These are phyloP conservation scores for Saturnispora sanitii DNA, from an alignment of 805 yeast genomes.

Conservation along the genomic window DNA sequence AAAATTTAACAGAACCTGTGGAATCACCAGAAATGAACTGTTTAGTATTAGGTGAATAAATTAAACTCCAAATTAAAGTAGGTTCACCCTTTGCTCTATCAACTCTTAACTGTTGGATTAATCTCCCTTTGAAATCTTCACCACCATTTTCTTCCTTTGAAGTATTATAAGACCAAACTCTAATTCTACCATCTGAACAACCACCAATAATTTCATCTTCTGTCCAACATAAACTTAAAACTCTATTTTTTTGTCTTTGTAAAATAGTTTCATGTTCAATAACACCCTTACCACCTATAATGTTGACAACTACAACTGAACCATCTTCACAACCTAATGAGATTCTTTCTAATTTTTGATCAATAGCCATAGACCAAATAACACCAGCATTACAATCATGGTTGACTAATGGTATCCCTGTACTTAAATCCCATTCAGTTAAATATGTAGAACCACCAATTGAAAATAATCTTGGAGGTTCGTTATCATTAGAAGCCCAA, in stretches of 20 bases:
- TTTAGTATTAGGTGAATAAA: conserved; percentile 47
- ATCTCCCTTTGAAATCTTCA: conserved; percentile 40
- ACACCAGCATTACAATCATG: conserved; percentile 89
- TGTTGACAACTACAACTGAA: conserved; percentile 69
- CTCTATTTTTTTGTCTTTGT: conserved; percentile 76
- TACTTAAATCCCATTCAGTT: conserved; percentile 83
- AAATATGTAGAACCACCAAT: conserved; percentile 88
- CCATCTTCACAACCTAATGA: conserved; percentile 97
- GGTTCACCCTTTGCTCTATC: conserved; percentile 81
- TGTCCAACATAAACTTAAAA: conserved; percentile 71
- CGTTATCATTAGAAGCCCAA: conserved; percentile 50
- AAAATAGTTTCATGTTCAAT: conserved; percentile 67
- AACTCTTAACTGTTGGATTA: conserved; percentile 81
- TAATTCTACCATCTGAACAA: conserved; percentile 86
- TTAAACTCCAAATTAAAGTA: conserved; percentile 84
- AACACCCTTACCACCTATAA: conserved; percentile 79
- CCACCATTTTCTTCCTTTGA: conserved; percentile 14
- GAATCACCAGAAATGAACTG: conserved; percentile 95
- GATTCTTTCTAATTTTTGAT: conserved; percentile 48
- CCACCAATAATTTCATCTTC: conserved; percentile 70
- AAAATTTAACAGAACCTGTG: conserved; percentile 84
- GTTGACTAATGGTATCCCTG: conserved; percentile 63
- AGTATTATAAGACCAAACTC: conserved; percentile 59
- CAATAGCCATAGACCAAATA: conserved; percentile 78
- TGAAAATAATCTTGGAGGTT: conserved; percentile 63